Evolutionary conservation across 129 eudicot species (phyloP).

Genomic region (Mikania micrantha): DNA sequence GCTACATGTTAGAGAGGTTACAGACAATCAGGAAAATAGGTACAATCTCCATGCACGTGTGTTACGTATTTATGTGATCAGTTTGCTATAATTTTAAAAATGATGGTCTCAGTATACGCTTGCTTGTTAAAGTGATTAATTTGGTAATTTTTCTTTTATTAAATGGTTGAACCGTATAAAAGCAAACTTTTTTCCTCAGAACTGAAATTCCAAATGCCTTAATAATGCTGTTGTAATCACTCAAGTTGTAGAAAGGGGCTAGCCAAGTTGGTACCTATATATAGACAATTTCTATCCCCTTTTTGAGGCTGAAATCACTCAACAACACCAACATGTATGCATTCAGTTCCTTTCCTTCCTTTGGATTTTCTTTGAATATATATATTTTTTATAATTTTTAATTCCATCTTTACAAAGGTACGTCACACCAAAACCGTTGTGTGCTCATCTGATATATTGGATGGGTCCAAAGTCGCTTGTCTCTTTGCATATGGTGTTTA

Average conservation of each 20-base stretch:
- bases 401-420: not conserved
- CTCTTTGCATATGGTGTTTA: no score
- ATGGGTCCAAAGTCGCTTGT: not conserved
- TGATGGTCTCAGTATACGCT: not conserved
- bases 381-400: not conserved
- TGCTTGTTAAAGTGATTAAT: not conserved
- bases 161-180: not conserved
- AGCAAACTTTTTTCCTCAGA: not conserved
- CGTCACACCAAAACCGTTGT: not conserved
- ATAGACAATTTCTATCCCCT: not conserved
- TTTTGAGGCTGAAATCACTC: conserved; percentile 6
- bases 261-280: conserved; percentile 13
- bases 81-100: not conserved
- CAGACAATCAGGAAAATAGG: not conserved
- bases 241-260: not conserved
- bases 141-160: not conserved
- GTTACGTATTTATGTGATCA: not conserved
- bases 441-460: not conserved
- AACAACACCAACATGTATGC: conserved; percentile 16
- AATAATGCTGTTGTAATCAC: not conserved
- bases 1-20: not conserved
- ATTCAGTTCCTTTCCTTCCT: not conserved
- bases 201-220: not conserved
- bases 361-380: not conserved
- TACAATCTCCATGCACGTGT: not conserved